Conservation (phyloP, 208 protist species). For the Entamoeba nuttalli region DNA sequence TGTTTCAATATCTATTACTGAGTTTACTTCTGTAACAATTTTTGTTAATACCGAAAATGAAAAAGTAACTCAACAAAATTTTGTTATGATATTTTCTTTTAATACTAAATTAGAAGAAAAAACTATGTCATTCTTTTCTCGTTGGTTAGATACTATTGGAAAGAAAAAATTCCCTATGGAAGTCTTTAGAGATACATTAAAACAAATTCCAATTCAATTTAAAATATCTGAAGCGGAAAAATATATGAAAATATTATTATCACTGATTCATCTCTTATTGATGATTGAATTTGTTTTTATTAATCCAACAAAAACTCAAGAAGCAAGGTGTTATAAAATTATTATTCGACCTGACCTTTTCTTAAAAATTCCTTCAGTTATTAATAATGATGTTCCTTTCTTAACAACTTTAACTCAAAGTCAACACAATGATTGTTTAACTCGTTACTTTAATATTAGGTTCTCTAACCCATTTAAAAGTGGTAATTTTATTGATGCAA, state of each 20-base stretch:
- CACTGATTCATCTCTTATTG: not conserved
- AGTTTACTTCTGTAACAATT: not conserved
- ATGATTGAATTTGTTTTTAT: not conserved
- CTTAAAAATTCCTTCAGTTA: not conserved
- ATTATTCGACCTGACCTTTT: not conserved
- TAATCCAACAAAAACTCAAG: not conserved
- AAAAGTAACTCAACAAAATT: not conserved
- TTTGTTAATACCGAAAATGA: not conserved
- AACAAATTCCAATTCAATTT: not conserved
- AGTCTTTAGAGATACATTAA: not conserved
- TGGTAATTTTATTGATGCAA: not conserved
- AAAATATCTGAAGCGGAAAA: not conserved
- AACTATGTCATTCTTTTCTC: not conserved
- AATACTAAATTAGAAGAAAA: not conserved
- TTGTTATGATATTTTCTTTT: not conserved
- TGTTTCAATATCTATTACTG: not conserved
- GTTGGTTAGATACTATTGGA: not conserved
- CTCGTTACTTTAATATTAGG: not conserved
- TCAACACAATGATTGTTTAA: not conserved
- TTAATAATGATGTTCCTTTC: not conserved
- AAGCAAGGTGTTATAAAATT: not conserved
- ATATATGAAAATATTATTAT: not conserved
- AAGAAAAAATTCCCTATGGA: not conserved
- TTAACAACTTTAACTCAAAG: not conserved
- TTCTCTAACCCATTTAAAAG: not conserved